These are phyloP conservation scores for Mitragyna speciosa DNA, from an alignment of 257 asterid genomes.

Conservation along the genomic window DNA sequence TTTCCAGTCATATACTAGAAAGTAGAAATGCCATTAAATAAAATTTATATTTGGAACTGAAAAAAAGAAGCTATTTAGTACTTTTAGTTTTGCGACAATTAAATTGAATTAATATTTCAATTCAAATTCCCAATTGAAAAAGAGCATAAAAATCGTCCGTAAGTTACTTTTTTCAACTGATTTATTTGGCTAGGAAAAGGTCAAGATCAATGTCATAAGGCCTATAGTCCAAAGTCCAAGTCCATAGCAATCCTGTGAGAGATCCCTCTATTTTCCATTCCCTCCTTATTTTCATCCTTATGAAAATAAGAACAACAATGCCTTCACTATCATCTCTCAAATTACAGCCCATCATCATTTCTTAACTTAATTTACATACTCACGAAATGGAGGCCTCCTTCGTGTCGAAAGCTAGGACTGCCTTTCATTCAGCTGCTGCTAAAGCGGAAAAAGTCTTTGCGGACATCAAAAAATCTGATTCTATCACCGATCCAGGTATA, in stretches of 20 bases:
- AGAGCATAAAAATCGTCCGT: no score
- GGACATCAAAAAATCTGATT: conserved; percentile 82
- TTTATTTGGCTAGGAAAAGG: not conserved
- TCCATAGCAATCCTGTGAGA: not conserved
- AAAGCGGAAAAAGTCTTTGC: conserved; percentile 98
- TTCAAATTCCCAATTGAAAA: no score
- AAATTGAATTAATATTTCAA: no score
- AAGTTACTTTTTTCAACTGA: no score
- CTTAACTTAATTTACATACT: conserved; percentile 27
- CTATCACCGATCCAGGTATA: conserved; percentile 51
- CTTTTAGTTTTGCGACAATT: no score
- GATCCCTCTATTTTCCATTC: conserved; percentile 1
- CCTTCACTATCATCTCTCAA: not conserved
- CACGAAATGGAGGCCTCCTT: conserved; percentile 78
- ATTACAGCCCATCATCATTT: not conserved
- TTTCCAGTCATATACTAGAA: no score
- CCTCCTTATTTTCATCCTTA: conserved; percentile 13
- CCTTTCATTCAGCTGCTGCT: conserved; percentile 97
- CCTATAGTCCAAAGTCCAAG: not conserved
- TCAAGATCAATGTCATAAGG: not conserved
- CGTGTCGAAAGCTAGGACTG: conserved; percentile 86
- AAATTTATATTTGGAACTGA: no score
- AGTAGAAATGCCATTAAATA: no score
- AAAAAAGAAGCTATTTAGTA: no score
- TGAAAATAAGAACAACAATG: conserved; percentile 4